Percentiles rank a stretch among this genome's conserved stretches.
Evolutionary conservation across 495 filamentous ascomycete genomes (phyloP).

Genomic region (Tetracladium marchalianum): DNA sequence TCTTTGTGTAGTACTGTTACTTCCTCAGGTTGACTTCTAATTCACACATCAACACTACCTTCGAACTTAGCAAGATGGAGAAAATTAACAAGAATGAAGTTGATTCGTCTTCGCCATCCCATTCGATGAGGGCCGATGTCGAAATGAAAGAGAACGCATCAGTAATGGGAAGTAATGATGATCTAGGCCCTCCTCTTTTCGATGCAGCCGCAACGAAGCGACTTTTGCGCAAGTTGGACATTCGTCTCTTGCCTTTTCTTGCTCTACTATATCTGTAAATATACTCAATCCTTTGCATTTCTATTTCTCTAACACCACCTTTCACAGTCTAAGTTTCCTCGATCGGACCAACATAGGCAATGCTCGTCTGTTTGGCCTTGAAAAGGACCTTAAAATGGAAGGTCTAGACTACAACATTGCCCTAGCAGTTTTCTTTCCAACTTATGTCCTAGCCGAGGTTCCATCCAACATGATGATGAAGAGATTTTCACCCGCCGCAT

Average conservation of each 20-base stretch:
- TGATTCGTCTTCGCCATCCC: too few relatives aligned
- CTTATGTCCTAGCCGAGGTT: constrained; percentile 57
- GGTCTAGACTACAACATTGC: constrained; percentile 52
- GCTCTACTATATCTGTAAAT: constrained; percentile 37
- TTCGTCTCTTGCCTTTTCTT: constrained; percentile 41
- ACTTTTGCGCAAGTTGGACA: constrained; percentile 40
- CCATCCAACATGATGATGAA: constrained; percentile 57
- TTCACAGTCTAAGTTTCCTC: constrained; percentile 29
- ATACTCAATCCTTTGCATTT: background rate
- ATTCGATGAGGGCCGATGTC: too few relatives aligned
- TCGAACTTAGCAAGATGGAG: too few relatives aligned
- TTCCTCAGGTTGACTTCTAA: too few relatives aligned
- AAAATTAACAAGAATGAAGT: too few relatives aligned
- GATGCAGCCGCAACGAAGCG: constrained; percentile 22
- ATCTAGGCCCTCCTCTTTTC: constrained; percentile 1
- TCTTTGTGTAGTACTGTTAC: too few relatives aligned
- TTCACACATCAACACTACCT: too few relatives aligned
- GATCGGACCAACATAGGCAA: constrained; percentile 66
- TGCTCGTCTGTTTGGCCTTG: constrained; percentile 47
- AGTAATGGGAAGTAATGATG: too few relatives aligned
- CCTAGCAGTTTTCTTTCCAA: constrained; percentile 55
- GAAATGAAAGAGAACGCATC: too few relatives aligned
- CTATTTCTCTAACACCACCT: background rate
- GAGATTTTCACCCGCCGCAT: constrained; percentile 48
- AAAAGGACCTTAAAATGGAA: constrained; percentile 44